phyloP scores from a whole-genome alignment of 306 rosid species.

The Trifolium subterraneum region DNA sequence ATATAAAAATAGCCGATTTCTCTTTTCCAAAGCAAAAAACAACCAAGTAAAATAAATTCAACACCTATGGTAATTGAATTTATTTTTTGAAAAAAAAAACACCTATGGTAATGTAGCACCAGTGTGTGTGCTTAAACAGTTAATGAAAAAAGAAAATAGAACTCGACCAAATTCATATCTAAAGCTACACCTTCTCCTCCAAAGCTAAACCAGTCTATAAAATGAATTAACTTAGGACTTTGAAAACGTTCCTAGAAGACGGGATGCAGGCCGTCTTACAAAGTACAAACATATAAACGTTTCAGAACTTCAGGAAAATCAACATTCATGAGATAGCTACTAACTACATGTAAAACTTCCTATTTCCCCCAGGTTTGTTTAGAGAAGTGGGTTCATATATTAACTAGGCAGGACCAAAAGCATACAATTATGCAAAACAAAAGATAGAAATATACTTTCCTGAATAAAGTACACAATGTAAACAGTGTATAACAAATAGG shows the following conservation, averaged over 20 bases:
- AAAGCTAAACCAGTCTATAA: not conserved
- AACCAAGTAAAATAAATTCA: not conserved
- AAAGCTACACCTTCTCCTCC: not conserved
- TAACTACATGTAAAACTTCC: not conserved
- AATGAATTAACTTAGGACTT: conserved; percentile 5
- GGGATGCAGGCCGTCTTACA: not conserved
- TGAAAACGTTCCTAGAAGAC: conserved; percentile 6
- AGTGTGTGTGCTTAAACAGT: conserved; percentile 17
- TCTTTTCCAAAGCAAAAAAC: conserved; percentile 13
- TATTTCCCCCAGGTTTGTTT: not conserved
- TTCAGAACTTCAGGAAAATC: conserved; percentile 1
- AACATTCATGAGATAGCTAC: not conserved
- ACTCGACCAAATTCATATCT: conserved; percentile 1
- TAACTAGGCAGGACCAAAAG: conserved; percentile 1
- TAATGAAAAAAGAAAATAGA: not conserved
- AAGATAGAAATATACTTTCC: not conserved
- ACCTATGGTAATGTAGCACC: not conserved
- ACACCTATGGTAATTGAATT: conserved; percentile 7
- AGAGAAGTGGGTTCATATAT: not conserved
- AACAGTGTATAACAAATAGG: too few relatives aligned
- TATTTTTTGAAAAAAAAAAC: too few relatives aligned
- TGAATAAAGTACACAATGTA: too few relatives aligned
- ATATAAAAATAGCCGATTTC: conserved; percentile 7
- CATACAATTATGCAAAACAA: conserved; percentile 7
- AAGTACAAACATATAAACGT: not conserved